These are phyloP conservation scores for Nakazawaea wickerhamii DNA, from an alignment of 805 yeast species.

Conservation along the genomic window DNA sequence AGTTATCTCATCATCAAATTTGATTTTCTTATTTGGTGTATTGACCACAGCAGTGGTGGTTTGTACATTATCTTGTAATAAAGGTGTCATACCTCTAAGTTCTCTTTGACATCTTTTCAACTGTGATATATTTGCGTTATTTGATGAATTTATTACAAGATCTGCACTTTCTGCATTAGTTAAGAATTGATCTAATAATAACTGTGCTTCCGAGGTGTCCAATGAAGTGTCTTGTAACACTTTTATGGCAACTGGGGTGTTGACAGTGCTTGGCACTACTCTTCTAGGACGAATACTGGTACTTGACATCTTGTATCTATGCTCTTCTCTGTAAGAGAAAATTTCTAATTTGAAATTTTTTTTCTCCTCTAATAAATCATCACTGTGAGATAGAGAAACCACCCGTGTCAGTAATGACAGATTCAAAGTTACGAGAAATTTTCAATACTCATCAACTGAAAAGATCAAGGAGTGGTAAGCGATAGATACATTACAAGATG, in stretches of 20 bases:
- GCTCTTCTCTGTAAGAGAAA: too few species aligned
- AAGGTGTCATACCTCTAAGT: conserved; percentile 31
- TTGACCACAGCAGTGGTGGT: not conserved
- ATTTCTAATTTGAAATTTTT: not conserved
- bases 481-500: not conserved
- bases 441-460: too few species aligned
- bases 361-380: too few species aligned
- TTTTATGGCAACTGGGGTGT: conserved; percentile 40
- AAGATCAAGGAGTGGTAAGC: too few species aligned
- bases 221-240: conserved; percentile 19
- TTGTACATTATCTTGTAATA: conserved; percentile 21
- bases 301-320: conserved; percentile 21
- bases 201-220: conserved; percentile 20
- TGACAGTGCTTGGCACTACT: conserved; percentile 37
- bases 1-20: conserved; percentile 15
- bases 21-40: conserved; percentile 17
- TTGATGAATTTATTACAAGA: conserved; percentile 13
- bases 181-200: conserved; percentile 21
- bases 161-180: conserved; percentile 18
- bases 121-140: conserved; percentile 25
- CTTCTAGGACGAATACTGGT: conserved; percentile 34
- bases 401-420: too few species aligned
- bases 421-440: too few species aligned
- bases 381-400: too few species aligned
- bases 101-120: conserved; percentile 32